Percentiles rank a stretch among this genome's conserved stretches.
Evolutionary conservation across 129 eudicot genomes (phyloP).

Genomic region (Arctium minus): DNA sequence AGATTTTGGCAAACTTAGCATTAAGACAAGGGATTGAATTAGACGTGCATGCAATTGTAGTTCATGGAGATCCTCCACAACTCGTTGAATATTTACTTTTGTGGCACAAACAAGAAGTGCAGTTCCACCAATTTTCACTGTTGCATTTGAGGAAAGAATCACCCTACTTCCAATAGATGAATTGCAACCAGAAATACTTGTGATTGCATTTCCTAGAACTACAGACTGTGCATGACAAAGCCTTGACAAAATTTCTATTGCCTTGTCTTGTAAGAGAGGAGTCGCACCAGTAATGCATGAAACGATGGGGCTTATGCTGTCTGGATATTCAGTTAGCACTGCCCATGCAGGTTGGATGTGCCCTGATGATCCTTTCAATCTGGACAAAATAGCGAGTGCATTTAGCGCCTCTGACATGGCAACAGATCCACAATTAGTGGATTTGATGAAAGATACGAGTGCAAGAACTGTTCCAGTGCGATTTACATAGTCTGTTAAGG

Average conservation of each 20-base stretch:
- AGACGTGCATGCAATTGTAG: conserved; percentile 48
- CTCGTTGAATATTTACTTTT: conserved; percentile 73
- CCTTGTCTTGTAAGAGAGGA: conserved; percentile 78
- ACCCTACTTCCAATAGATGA: conserved; percentile 80
- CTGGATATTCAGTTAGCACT: conserved; percentile 74
- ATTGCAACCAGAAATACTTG: conserved; percentile 62
- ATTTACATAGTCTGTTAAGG: conserved; percentile 67
- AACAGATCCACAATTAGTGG: conserved; percentile 49
- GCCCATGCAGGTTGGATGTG: conserved; percentile 83
- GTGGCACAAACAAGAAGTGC: conserved; percentile 91
- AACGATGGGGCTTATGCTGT: conserved; percentile 78
- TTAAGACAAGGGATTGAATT: conserved; percentile 72
- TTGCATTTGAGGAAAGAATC: conserved; percentile 49
- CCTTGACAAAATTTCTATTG: conserved; percentile 75
- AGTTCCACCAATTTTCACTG: conserved; percentile 78
- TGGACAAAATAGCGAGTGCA: conserved; percentile 83
- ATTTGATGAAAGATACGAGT: conserved; percentile 72
- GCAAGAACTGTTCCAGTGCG: conserved; percentile 86
- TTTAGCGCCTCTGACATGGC: conserved; percentile 79
- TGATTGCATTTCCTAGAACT: conserved; percentile 65
- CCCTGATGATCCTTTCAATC: conserved; percentile 55
- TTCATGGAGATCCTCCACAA: conserved; percentile 67
- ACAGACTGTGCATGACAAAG: conserved; percentile 67
- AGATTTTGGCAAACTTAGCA: conserved; percentile 53
- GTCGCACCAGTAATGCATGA: conserved; percentile 66